Evolutionary conservation across 2,329 filamentous ascomycete genomes (phyloP).

Genomic region (Epichloe typhina): DNA sequence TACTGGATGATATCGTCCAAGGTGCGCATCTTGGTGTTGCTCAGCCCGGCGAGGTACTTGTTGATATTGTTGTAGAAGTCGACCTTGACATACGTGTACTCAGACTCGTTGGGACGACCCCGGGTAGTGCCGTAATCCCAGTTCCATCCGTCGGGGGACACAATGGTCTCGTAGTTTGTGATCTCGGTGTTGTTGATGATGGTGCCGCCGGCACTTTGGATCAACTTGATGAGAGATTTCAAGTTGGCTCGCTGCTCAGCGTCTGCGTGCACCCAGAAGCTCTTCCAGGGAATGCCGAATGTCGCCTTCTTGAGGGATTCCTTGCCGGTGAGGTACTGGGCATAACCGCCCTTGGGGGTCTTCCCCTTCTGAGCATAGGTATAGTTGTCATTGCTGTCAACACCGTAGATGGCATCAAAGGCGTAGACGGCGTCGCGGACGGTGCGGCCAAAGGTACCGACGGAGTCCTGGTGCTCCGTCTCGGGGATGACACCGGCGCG

Average conservation of each 20-base stretch:
- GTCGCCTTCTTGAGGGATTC: conserved; percentile 43
- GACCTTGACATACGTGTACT: conserved; percentile 60
- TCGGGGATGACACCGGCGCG: conserved; percentile 52
- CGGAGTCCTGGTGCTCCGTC: conserved; percentile 52
- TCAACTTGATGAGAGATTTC: conserved; percentile 30
- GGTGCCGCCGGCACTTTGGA: conserved; percentile 49
- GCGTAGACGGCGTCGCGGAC: conserved; percentile 55
- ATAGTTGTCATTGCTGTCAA: conserved; percentile 52
- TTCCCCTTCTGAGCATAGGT: conserved; percentile 42
- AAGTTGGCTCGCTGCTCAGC: conserved; percentile 41
- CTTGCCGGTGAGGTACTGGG: conserved; percentile 40
- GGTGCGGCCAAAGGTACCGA: conserved; percentile 54
- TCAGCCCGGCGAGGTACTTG: conserved; percentile 47
- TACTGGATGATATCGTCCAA: conserved; percentile 54
- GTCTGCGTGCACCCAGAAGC: conserved; percentile 53
- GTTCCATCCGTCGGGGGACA: conserved; percentile 57
- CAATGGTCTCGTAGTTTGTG: conserved; percentile 45
- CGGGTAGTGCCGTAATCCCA: conserved; percentile 54
- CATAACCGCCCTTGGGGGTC: conserved; percentile 43
- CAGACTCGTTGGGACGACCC: conserved; percentile 56
- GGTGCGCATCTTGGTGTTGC: conserved; percentile 44
- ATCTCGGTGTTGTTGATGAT: conserved; percentile 60
- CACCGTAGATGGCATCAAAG: conserved; percentile 55
- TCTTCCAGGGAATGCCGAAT: conserved; percentile 60
- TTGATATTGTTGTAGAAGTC: conserved; percentile 54